Evolutionary conservation across 2,329 filamentous ascomycete genomes (phyloP), one percentile per base, ranked within the genome.

Genomic region (Didymella arachidicola): DNA sequence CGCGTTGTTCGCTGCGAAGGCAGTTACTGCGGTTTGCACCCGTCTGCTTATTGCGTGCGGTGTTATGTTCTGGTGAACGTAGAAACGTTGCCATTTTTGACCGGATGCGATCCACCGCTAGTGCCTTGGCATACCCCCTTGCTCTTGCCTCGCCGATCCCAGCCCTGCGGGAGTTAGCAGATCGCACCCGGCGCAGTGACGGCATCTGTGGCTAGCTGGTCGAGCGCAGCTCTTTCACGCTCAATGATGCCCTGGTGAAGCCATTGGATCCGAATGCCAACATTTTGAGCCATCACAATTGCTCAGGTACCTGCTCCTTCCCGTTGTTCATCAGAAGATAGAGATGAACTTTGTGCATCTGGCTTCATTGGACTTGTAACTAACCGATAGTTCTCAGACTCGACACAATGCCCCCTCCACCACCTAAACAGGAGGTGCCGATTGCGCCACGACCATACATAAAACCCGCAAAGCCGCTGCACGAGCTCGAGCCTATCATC

Each of bases 401-500:
- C 44, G 43, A 51, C 25, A 52, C 51, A 43, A 60, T 60, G 57
- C 46, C 57, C 25, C 36, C 60, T 19, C 53, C 50, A 48, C 44
- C 56, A 41, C 45, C 50, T 18, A 59, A 45, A 29, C 60, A 46
- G 46, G 64, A 60, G 27, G 52, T 26, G n/a, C 53, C 58, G 14
- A 26, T 26, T 25, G 27, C 47, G 19, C 12, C 52, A 14, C 53
- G 46, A 18, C 50, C 43, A 18, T 43, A 32, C 3, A 25, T 25
- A 16, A 45, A 32, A 26, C 29, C 57, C 25, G 32, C 47, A 29
- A 62, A 60, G 46, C 84, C 46, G 18, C 52, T 62, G 82, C 67
- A 72, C 12, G 66, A 71, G 32, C 60, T 95, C 60, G 83, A 89
- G 66, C 86, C 92, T 54, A 90, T 91, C 65, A 83, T 86, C 45